These are phyloP conservation scores for Phyllosticta citrichinensis DNA, from an alignment of 2,329 filamentous ascomycete species.

Conservation along the genomic window DNA sequence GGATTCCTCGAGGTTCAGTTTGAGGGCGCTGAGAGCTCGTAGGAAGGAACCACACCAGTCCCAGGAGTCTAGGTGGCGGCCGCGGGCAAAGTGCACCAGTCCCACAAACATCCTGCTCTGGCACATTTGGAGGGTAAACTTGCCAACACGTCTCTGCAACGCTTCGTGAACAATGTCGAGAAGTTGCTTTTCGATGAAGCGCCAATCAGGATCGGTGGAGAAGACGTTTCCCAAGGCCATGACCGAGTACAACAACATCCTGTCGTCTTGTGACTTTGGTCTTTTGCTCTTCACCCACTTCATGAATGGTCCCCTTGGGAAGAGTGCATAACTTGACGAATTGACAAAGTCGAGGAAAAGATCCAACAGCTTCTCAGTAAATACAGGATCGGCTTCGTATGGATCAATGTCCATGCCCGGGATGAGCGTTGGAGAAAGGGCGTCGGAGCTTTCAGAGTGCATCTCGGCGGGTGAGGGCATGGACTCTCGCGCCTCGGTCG, in stretches of 20 bases:
- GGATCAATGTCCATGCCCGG: constrained; percentile 35
- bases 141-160: constrained; percentile 31
- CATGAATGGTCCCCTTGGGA: constrained; percentile 44
- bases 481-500: neutral
- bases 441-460: neutral
- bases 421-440: neutral
- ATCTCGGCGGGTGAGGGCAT: neutral
- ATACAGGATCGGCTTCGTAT: constrained; percentile 38
- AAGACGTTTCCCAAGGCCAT: constrained; percentile 49
- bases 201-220: constrained; percentile 43
- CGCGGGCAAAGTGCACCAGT: constrained; percentile 54
- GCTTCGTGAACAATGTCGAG: constrained; percentile 2
- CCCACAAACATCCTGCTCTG: constrained; percentile 58
- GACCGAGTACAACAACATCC: constrained; percentile 52
- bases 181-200: constrained; percentile 15
- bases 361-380: constrained; percentile 43
- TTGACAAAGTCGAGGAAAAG: constrained; percentile 50
- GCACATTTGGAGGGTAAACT: constrained; percentile 52
- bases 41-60: constrained; percentile 55
- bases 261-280: constrained; percentile 44
- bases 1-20: constrained; percentile 53
- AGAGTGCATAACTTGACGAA: constrained; percentile 45
- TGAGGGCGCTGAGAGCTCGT: constrained; percentile 48
- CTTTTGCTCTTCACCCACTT: constrained; percentile 41
- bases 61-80: constrained; percentile 49